Base-by-base conservation (phyloP, 306 rosid species). In the Sicyos edulis region DNA sequence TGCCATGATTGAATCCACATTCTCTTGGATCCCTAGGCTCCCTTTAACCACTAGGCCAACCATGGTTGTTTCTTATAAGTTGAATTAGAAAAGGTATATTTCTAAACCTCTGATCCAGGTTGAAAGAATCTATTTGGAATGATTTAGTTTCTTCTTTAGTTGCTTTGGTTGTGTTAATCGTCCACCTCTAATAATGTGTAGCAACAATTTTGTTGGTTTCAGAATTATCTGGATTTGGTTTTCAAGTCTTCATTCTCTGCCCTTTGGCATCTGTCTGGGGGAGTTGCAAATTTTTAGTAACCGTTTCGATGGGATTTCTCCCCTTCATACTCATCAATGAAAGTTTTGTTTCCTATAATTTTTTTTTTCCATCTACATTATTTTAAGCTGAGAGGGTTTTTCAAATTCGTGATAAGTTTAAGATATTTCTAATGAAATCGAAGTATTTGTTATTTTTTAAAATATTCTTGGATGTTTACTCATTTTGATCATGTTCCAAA, bases 161-260 rank as follows among this genome's bases (percentile, higher is more conserved):
- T 61, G 47, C 20, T 61, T 61, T 15, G 47, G 67, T 61, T 61
- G 67, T 29, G 29, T 20, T 61, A 32, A 61, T 61, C 47, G 21
- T 29, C 20, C 21, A 16, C 47, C 47, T 32, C 21, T 45, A 61
- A 61, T 32, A 62, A 62, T 63, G 69, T 62, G 69, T n/a, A 37
- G 51, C 51, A 63, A 62, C 14, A 34, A n/a, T 37, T 63, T 63
- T 51, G n/a, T 37, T 63, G 20, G 69, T 63, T 37, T 34, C 50
- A 37, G 4, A 62, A 37, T 34, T n/a, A 34, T 62, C 21, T 62
- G 16, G 32, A 37, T 62, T 62, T 62, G 22, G 16, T 69, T 69
- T 47, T 64, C 44, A 53, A 80, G 70, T 68, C 49, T 44, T 37
- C 16, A 4, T 66, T 40, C 65, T 66, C 16, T 78, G 40, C 62